Conservation (phyloP, 192 early-diverging fungal genomes). For the Umbelopsis sp. region DNA sequence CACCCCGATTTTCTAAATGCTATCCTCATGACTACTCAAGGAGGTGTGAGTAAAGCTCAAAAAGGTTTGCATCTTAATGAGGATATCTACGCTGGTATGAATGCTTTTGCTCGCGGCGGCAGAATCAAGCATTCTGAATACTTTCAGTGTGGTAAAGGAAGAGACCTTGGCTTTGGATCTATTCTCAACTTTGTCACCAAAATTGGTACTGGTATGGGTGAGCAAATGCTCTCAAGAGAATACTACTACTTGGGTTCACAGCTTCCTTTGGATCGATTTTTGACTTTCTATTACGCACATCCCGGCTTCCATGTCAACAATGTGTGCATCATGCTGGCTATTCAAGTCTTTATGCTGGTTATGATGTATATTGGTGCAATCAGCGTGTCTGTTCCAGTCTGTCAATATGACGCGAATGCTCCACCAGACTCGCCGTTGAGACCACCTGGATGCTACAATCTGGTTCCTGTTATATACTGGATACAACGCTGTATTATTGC, state of each 20-base stretch:
- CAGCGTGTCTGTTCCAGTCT: constrained; percentile 58
- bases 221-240: constrained; percentile 91
- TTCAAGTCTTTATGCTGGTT: constrained; percentile 81
- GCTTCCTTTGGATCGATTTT: constrained; percentile 81
- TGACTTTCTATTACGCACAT: constrained; percentile 91
- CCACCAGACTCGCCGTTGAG: constrained; percentile 42
- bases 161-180: constrained; percentile 87
- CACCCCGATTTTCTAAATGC: constrained; percentile 92
- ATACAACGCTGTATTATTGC: constrained; percentile 78
- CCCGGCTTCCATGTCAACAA: constrained; percentile 93
- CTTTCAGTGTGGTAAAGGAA: constrained; percentile 92
- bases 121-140: constrained; percentile 91
- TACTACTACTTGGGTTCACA: constrained; percentile 89
- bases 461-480: constrained; percentile 77
- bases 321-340: constrained; percentile 82
- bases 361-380: constrained; percentile 77
- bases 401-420: constrained; percentile 57
- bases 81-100: constrained; percentile 94
- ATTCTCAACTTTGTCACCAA: constrained; percentile 90
- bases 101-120: constrained; percentile 82
- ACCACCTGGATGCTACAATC: constrained; percentile 65
- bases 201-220: constrained; percentile 93
- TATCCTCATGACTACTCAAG: constrained; percentile 86
- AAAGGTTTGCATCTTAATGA: constrained; percentile 91
- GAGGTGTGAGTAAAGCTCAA: constrained; percentile 88